Evolutionary conservation across 2,329 filamentous ascomycete genomes (phyloP).

Genomic region (Ophiostoma angusticollis): DNA sequence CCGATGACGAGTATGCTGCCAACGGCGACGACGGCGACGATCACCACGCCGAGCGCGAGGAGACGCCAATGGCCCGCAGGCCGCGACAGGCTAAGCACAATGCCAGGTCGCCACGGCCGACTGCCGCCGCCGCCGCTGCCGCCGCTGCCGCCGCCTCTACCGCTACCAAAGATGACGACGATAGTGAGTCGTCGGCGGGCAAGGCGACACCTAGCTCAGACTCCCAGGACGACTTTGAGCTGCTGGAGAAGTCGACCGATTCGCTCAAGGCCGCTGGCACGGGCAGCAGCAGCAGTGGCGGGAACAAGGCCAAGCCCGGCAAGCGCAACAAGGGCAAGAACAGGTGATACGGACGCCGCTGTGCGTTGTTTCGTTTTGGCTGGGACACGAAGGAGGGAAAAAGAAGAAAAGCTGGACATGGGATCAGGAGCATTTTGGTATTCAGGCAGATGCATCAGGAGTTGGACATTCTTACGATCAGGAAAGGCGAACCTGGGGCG

Average conservation of each 20-base stretch:
- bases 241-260: constrained; percentile 48
- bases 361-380: too few species aligned
- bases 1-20: constrained; percentile 22
- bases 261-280: constrained; percentile 39
- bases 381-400: too few species aligned
- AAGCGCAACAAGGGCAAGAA: constrained; percentile 42
- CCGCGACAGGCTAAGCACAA: neutral
- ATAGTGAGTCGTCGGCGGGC: constrained; percentile 35
- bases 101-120: neutral
- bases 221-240: constrained; percentile 48
- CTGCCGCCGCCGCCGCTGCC: too few species aligned
- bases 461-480: too few species aligned
- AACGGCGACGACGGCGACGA: constrained; percentile 26
- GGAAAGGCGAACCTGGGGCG: too few species aligned
- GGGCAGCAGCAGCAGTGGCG: constrained; percentile 21
- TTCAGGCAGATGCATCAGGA: too few species aligned
- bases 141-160: constrained; percentile 8
- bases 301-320: constrained; percentile 29
- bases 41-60: constrained; percentile 23
- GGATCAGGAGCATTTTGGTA: too few species aligned
- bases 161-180: constrained; percentile 22
- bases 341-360: too few species aligned
- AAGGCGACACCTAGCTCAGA: constrained; percentile 43
- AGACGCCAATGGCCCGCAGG: constrained; percentile 1
- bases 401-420: neutral